Base-by-base conservation (phyloP, 169 alveolate genomes). In the Cyclospora cayetanensis region DNA sequence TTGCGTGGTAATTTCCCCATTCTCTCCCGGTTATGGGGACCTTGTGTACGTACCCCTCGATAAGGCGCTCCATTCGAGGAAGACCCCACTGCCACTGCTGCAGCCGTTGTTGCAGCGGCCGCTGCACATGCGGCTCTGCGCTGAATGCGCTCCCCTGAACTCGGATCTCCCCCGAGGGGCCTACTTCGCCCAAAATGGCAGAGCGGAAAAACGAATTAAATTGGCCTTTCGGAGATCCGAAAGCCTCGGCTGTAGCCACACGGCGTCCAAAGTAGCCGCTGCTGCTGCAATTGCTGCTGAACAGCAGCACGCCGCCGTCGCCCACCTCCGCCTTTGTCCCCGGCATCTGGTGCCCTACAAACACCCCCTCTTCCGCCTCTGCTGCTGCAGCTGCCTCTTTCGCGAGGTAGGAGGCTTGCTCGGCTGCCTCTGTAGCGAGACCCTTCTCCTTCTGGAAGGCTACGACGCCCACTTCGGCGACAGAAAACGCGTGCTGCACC, bases 21-120 rank as follows among this genome's bases (percentile, higher is more conserved):
- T 90, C 91, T 35, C 83, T 82, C 46, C 93, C 91, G n/a, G 93
- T n/a, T 3, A 90, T 82, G 29, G 91, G 93, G 74, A 50, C 86
- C 79, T 83, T 80, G 25, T 90, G 82, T 1, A 90, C 91, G 34
- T 79, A 90, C 27, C 93, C 93, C 34, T 90, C 93, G 22, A 90
- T 90, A 31, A 76, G 72, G 11, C 91, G 27, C 72, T 90, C 91
- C 93, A 90, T 90, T 2, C 88, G 88, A 0, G 88, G 88, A 2
- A 77, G 70, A 35, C 72, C 50, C 88, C 88, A 77, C 88, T 77
- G 88, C 88, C 88, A 77, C 60, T 77, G 88, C 88, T 77, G 88
- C 88, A 77, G 88, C 88, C 88, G 70, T 70, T 77, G 88, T 70
- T 77, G 72, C 72, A 77, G 72, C n/a, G 88, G 88, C 72, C 88